Evolutionary conservation across 768 basidiomycete species (phyloP), one percentile per base, ranked within the genome.

Genomic region (Termitomyces sp.): DNA sequence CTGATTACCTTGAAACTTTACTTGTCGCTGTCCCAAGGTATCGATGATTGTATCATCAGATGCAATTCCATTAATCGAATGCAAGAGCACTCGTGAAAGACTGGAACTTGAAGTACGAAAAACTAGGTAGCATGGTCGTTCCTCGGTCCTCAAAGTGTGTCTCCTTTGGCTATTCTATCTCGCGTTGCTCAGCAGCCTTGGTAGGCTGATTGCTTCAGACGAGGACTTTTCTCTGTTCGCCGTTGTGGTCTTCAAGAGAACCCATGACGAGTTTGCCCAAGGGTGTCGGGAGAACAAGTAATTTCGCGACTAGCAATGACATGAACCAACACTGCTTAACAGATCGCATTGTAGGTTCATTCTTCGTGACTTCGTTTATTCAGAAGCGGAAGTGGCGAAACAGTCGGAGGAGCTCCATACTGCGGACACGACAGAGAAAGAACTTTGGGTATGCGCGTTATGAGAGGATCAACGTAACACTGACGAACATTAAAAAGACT

Each of bases 231-330:
- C 83, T 27, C 79, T 99, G 16, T 94, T 89, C 67, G 78, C 83
- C 13, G 93, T 93, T 5, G 91, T 95, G 41, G 76, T 97, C 37
- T 99, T 99, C 82, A 86, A 86, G 67, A 87, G 90, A 65, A 86
- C 93, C 39, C 89, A 91, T 68, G 97, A 98, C 64, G 90, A 95
- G 58, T 98, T 96, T 70, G 73, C 86, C 3, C 95, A 98, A 74
- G 95, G 91, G 69, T 96, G 93, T 68, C 80, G 97, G 60, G 97
- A 98, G 71, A 88, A 93, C 72, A 98, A 96, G 94, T 96, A 66
- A 64, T 81, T 73, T 42, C 27, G 33, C 33, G 41, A 31, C 55
- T 22, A 39, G 24, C 8, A 54, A 37, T 4, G 30, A 37, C 34
- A 9, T 13, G 20, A 48, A 55, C 33, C 36, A 54, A 20, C 39